Conservation (phyloP, 2,329 filamentous ascomycete species). For the Alternaria triticimaculans region DNA sequence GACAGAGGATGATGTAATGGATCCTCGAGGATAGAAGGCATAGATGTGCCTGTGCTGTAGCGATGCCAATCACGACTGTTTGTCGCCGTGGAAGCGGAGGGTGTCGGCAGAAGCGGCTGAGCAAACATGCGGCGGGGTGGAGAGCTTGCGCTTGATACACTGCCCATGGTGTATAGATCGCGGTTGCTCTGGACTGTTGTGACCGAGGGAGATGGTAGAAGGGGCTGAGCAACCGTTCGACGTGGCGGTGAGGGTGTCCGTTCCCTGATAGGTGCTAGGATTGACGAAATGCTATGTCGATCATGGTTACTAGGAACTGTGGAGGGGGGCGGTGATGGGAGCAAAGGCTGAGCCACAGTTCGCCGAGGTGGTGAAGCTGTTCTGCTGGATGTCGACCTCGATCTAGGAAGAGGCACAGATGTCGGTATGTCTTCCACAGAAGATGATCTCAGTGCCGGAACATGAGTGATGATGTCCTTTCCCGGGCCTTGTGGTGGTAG, state of each 20-base stretch:
- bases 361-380: conserved; percentile 26
- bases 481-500: conserved; percentile 18
- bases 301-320: conserved; percentile 32
- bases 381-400: conserved; percentile 13
- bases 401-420: conserved; percentile 23
- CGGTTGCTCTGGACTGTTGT: conserved; percentile 35
- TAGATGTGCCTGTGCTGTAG: conserved; percentile 35
- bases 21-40: conserved; percentile 43
- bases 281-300: conserved; percentile 29
- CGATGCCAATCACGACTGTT: conserved; percentile 26
- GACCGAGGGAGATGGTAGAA: conserved; percentile 40
- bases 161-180: conserved; percentile 16
- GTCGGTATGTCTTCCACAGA: conserved; percentile 23
- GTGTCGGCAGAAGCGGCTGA: conserved; percentile 37
- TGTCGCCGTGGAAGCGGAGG: conserved; percentile 37
- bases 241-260: conserved; percentile 21
- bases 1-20: conserved; percentile 24
- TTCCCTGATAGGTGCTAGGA: conserved; percentile 35
- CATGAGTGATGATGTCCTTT: conserved; percentile 40
- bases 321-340: conserved; percentile 42
- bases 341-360: conserved; percentile 37
- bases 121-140: conserved; percentile 31
- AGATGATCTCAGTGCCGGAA: conserved; percentile 34
- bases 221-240: conserved; percentile 36
- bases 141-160: conserved; percentile 2